Evolutionary conservation across 495 filamentous ascomycete species (phyloP).

Genomic region (Hypoxylon perforatum): DNA sequence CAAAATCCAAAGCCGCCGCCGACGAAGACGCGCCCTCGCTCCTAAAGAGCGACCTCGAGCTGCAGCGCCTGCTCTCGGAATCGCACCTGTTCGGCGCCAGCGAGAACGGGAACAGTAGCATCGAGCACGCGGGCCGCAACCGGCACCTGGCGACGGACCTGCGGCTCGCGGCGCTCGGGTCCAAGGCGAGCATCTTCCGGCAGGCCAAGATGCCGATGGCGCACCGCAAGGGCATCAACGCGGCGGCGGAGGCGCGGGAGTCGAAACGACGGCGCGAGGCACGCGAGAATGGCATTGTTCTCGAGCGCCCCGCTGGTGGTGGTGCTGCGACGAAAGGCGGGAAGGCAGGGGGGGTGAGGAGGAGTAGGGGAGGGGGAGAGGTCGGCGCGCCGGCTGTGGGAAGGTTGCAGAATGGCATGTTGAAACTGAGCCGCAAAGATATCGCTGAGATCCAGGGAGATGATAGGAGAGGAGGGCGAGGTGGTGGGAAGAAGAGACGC

Average conservation of each 20-base stretch:
- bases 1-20: slow-evolving; percentile 50
- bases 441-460: slow-evolving; percentile 72
- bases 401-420: slow-evolving; percentile 79
- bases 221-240: slow-evolving; percentile 80
- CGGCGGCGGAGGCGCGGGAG: slow-evolving; percentile 72
- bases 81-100: slow-evolving; percentile 85
- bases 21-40: slow-evolving; percentile 63
- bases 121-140: slow-evolving; percentile 58
- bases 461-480: slow-evolving; percentile 11
- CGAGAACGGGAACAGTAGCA: slow-evolving; percentile 70
- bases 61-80: slow-evolving; percentile 89
- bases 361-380: slow-evolving; percentile 67
- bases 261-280: slow-evolving; percentile 79
- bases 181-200: slow-evolving; percentile 74
- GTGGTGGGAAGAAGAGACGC: slow-evolving; percentile 45
- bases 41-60: slow-evolving; percentile 90
- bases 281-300: slow-evolving; percentile 87
- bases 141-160: slow-evolving; percentile 82
- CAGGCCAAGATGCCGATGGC: slow-evolving; percentile 88
- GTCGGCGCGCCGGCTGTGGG: slow-evolving; percentile 82
- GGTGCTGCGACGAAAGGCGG: slow-evolving; percentile 49
- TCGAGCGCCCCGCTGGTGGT: slow-evolving; percentile 71
- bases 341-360: slow-evolving; percentile 52
- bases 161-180: slow-evolving; percentile 81
- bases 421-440: slow-evolving; percentile 83